Percentiles rank a stretch among this genome's conserved stretches.
phyloP scores from a whole-genome alignment of 768 basidiomycete species.

The Crepidotus variabilis region DNA sequence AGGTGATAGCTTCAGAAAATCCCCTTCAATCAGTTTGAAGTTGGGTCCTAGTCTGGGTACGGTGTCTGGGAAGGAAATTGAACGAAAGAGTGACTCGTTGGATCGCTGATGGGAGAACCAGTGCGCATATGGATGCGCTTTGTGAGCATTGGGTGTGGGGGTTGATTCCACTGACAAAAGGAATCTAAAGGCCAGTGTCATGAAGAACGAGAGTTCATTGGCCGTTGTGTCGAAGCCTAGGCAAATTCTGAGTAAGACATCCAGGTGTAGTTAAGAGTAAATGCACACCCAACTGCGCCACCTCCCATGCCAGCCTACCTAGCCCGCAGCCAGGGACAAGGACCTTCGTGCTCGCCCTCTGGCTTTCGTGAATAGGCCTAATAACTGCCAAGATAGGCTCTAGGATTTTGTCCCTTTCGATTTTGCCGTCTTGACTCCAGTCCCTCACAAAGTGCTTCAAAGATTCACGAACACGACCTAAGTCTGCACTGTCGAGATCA shows the following conservation, averaged over 20 bases:
- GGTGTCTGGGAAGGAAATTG: constrained; percentile 56
- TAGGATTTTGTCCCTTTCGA: constrained; percentile 55
- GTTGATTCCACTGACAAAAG: constrained; percentile 49
- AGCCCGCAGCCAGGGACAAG: constrained; percentile 66
- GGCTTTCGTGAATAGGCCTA: constrained; percentile 19
- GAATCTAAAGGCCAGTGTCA: constrained; percentile 59
- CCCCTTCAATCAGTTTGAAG: constrained; percentile 49
- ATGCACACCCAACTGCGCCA: constrained; percentile 50
- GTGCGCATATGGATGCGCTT: constrained; percentile 56
- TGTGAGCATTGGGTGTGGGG: constrained; percentile 39
- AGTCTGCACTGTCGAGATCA: constrained; percentile 24
- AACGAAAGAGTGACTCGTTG: constrained; percentile 45
- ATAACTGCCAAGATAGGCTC: constrained; percentile 53
- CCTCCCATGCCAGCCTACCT: constrained; percentile 66
- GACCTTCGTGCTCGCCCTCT: constrained; percentile 34
- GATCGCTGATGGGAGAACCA: constrained; percentile 69
- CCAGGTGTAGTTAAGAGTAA: neutral
- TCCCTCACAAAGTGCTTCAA: constrained; percentile 70
- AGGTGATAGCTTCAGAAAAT: constrained; percentile 45
- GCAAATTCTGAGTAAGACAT: neutral
- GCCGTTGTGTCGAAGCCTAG: constrained; percentile 55
- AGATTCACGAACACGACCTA: constrained; percentile 51
- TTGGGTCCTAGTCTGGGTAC: constrained; percentile 42
- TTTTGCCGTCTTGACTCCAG: constrained; percentile 57
- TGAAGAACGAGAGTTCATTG: constrained; percentile 62